Percentiles rank a stretch among this genome's conserved stretches.
Conservation (phyloP, 179 eudicot genomes). For the Silene coronaria region DNA sequence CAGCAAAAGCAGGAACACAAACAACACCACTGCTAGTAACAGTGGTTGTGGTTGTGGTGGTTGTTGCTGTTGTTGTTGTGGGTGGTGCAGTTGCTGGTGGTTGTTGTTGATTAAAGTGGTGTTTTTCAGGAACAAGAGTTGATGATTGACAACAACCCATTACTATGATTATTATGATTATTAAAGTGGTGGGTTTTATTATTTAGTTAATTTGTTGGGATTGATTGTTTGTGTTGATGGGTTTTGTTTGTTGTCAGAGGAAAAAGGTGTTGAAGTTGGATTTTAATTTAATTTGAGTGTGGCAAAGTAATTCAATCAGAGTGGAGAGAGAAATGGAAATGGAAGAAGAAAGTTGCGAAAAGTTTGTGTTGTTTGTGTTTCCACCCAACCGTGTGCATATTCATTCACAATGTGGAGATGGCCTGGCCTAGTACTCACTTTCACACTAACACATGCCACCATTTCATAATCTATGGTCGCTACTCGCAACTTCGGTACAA, state of each 20-base stretch:
- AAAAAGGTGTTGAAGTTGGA: not conserved
- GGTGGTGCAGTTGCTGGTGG: slow-evolving; percentile 25
- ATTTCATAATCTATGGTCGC: no score
- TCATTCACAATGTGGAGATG: not conserved
- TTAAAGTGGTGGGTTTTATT: no score
- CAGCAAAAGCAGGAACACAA: slow-evolving; percentile 53
- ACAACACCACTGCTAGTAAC: slow-evolving; percentile 7
- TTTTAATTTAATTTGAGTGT: not conserved
- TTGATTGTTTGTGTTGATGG: not conserved
- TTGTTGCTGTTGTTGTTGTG: not conserved
- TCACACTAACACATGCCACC: no score
- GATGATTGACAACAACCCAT: slow-evolving; percentile 80
- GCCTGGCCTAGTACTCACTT: no score
- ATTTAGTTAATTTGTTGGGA: not conserved
- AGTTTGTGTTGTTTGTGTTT: slow-evolving; percentile 5
- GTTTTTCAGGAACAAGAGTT: slow-evolving; percentile 29
- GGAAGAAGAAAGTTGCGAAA: not conserved
- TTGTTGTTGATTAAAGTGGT: slow-evolving; percentile 31
- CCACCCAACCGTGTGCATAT: slow-evolving; percentile 29
- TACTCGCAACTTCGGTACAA: no score
- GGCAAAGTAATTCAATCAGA: slow-evolving; percentile 19
- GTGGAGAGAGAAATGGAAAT: not conserved
- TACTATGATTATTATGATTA: no score
- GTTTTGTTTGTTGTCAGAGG: not conserved
- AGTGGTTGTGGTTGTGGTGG: slow-evolving; percentile 9